Evolutionary conservation across 2,329 filamentous ascomycete species (phyloP).

Genomic region (Pseudofabraea citricarpa): DNA sequence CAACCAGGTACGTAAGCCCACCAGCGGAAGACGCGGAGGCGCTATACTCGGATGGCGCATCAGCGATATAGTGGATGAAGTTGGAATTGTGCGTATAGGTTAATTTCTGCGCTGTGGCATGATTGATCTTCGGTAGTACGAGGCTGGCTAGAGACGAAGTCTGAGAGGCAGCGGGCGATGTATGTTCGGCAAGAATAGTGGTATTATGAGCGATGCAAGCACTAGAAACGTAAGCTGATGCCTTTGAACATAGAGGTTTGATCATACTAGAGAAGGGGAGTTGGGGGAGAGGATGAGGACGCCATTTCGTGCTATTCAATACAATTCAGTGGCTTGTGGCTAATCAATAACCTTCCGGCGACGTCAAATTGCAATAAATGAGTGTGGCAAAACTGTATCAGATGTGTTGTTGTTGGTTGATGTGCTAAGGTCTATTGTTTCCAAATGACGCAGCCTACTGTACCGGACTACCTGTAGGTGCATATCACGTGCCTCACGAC

Average conservation of each 20-base stretch:
- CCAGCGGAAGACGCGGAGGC: constrained; percentile 56
- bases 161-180: constrained; percentile 75
- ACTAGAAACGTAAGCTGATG: constrained; percentile 39
- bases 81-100: constrained; percentile 90
- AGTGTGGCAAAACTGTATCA: too few species aligned
- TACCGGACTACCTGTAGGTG: too few species aligned
- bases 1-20: constrained; percentile 85
- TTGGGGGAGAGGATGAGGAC: constrained; percentile 63
- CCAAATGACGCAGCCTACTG: too few species aligned
- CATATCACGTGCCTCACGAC: too few species aligned
- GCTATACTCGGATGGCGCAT: constrained; percentile 65
- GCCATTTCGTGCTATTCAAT: too few species aligned
- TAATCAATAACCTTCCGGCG: too few species aligned
- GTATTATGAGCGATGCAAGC: constrained; percentile 91
- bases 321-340: too few species aligned
- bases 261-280: constrained; percentile 68
- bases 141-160: constrained; percentile 85
- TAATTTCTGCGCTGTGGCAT: constrained; percentile 75
- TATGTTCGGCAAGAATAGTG: constrained; percentile 92
- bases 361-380: too few species aligned
- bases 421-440: too few species aligned
- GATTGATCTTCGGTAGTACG: constrained; percentile 91
- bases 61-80: constrained; percentile 93
- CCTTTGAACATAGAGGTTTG: not conserved
- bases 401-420: too few species aligned